These are phyloP conservation scores for Alloteropsis angusta DNA, from an alignment of 202 grass and related monocot genomes.

Conservation along the genomic window DNA sequence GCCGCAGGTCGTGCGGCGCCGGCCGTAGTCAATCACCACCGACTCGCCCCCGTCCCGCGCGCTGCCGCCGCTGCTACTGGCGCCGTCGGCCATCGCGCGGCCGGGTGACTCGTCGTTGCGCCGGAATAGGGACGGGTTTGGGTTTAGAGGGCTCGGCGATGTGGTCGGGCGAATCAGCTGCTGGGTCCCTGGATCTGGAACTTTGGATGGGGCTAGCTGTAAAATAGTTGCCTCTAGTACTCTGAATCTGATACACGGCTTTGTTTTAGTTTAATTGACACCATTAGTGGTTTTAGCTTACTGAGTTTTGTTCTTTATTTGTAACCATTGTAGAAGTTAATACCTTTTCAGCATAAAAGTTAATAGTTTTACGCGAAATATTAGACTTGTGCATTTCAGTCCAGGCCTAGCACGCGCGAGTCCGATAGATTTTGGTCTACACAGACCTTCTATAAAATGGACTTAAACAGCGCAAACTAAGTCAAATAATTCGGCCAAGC, in stretches of 20 bases:
- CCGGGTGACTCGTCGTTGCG: conserved; percentile 4
- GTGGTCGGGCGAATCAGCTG: background rate
- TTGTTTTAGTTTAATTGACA: no score
- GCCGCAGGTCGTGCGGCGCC: conserved; percentile 39
- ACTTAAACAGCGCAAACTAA: no score
- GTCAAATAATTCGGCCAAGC: no score
- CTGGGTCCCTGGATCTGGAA: conserved; percentile 33
- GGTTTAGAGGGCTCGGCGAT: background rate
- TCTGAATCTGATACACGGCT: background rate
- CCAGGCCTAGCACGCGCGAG: no score
- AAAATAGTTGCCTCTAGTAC: background rate
- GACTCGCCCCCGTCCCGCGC: conserved; percentile 19
- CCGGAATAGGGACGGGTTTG: background rate
- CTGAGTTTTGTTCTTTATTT: no score
- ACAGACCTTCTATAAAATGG: no score
- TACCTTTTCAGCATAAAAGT: no score
- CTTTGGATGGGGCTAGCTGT: background rate
- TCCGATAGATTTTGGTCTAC: no score
- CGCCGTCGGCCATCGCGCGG: conserved; percentile 33
- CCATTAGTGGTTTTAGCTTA: no score
- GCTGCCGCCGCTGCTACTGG: conserved; percentile 33
- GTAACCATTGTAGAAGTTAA: no score
- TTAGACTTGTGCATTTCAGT: no score
- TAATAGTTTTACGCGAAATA: no score
- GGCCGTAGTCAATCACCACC: conserved; percentile 47